A percentile compares a stretch with the other conserved stretches of the same genome.
Conservation (phyloP, 441 rosid species). For the Corymbia citriodora region DNA sequence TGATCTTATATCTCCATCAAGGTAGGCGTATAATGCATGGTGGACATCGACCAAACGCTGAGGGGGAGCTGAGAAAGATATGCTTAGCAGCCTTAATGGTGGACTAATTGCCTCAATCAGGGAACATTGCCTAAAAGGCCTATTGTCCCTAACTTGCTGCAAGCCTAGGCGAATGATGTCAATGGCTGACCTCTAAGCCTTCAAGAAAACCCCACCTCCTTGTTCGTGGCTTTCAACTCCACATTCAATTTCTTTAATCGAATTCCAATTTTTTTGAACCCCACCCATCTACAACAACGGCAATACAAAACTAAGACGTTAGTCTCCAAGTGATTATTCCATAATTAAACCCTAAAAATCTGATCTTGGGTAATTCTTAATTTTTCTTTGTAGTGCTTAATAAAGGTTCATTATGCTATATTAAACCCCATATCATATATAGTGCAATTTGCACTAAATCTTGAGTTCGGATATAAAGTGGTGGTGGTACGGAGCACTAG, state of each 20-base stretch:
- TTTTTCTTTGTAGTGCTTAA: not conserved
- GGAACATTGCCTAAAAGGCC: not conserved
- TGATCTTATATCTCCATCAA: not conserved
- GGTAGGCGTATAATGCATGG: not conserved
- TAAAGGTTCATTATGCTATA: not conserved
- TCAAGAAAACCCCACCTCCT: not conserved
- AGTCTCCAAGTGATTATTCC: not conserved
- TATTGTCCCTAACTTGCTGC: not conserved
- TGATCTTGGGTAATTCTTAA: not conserved
- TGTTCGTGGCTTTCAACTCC: not conserved
- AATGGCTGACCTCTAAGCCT: not conserved
- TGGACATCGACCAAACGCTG: not conserved
- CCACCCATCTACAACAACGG: not conserved
- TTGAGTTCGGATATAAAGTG: not conserved
- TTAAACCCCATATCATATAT: not conserved
- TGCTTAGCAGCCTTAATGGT: not conserved
- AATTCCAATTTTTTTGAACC: not conserved
- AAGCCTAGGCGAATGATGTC: not conserved
- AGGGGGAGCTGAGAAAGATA: not conserved
- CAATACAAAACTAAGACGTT: not conserved
- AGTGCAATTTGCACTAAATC: not conserved
- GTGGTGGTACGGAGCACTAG: not conserved
- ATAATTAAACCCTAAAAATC: not conserved
- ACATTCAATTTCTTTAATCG: not conserved
- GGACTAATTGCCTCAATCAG: not conserved